Conservation (phyloP, 192 early-diverging fungal species). For the Coemansia sp. region DNA sequence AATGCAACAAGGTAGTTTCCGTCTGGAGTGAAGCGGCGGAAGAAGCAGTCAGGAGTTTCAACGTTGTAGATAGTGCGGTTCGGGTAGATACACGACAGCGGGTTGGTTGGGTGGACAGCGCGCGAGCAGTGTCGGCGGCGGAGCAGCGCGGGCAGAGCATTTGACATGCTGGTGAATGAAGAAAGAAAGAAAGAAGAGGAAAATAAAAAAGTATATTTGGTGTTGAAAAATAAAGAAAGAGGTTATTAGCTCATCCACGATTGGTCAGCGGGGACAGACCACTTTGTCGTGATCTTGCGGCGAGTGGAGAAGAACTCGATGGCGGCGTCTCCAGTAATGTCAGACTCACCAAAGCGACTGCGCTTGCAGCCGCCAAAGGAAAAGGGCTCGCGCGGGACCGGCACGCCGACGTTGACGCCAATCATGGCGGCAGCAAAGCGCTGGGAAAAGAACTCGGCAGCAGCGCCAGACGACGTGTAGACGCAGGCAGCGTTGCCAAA, state of each 20-base stretch:
- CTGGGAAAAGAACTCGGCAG: constrained; percentile 66
- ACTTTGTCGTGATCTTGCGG: constrained; percentile 77
- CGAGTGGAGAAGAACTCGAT: constrained; percentile 73
- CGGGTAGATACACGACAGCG: constrained; percentile 38
- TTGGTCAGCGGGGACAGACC: constrained; percentile 59
- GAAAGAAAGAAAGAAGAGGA: constrained; percentile 1
- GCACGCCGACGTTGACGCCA: constrained; percentile 75
- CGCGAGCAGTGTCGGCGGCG: constrained; percentile 10
- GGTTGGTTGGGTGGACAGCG: background rate
- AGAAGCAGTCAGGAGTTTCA: constrained; percentile 48
- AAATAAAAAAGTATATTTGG: background rate
- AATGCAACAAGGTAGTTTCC: constrained; percentile 47
- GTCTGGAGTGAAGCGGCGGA: constrained; percentile 47
- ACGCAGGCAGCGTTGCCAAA: constrained; percentile 74
- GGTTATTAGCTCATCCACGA: constrained; percentile 58
- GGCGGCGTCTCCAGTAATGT: constrained; percentile 72
- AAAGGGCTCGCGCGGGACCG: constrained; percentile 73
- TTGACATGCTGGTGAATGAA: background rate
- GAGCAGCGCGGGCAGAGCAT: constrained; percentile 22
- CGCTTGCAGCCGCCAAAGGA: constrained; percentile 76
- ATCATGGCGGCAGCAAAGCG: constrained; percentile 77
- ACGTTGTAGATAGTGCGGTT: constrained; percentile 48
- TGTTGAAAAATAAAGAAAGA: background rate
- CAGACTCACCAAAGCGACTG: constrained; percentile 64
- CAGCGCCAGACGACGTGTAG: constrained; percentile 61